Evolutionary conservation across 305 asterid genomes (phyloP), one percentile per base, ranked within the genome.

Genomic region (Fraxinus angustifolia): DNA sequence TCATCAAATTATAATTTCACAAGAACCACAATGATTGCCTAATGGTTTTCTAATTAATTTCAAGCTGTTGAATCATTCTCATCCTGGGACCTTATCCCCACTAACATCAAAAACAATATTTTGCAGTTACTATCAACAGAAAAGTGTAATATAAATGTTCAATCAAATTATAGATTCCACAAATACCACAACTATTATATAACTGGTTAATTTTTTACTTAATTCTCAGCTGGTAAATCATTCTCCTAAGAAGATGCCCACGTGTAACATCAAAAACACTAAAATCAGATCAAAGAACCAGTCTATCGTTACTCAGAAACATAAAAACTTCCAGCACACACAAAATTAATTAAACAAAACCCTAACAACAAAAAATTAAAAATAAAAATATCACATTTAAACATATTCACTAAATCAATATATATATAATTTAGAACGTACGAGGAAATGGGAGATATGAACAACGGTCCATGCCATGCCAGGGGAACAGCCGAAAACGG

Each of bases 381-480:
- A 6, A 2, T 3, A 38, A 77, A 70, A 6, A 17, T 7, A n/a
- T n/a, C 11, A 17, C 67, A n/a, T 11, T 17, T 19, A 19, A 56
- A 56, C 11, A 6, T n/a, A 56, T 17, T 17, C 11, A 56, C 11
- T 6, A 56, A 56, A 56, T 58, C 3, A 4, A 17, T 42, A 10
- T n/a, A n/a, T n/a, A n/a, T 4, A 14, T 48, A 53, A 53, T 53
- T 4, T 56, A 76, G 26, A 23, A 33, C 87, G 28, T 85, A 85
- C 86, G 31, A 72, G 1, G 62, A 79, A 85, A 77, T 85, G 88
- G 4, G 82, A 16, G 48, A 85, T 78, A 71, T 85, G 74, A 36
- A 85, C 85, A 10, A 78, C 38, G 36, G 86, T 86, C 86, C 86
- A 85, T 3, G 88, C 88, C 79, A 85, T 77, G 84, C 86, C 88